Base-by-base conservation (phyloP, 495 filamentous ascomycete species). In the Trichoderma reesei region DNA sequence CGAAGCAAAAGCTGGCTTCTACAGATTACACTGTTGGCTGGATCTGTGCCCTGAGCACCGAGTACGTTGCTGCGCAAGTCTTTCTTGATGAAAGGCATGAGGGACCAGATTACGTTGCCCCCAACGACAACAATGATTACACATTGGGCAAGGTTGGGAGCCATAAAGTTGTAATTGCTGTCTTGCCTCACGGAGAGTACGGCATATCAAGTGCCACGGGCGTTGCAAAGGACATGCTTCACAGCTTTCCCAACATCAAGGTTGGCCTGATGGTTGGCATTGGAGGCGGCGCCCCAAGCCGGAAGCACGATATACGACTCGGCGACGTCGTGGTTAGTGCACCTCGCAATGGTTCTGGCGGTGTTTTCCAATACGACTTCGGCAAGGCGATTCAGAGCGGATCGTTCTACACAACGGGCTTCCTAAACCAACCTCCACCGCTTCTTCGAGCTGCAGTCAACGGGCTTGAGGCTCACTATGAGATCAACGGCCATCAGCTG, bases 181-280 rank as follows among this genome's bases (percentile, higher is more conserved):
- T 66, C 61, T 70, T 80, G 31, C 73, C 77, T 16, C 56, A 68
- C 8, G 76, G 75, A 9, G 59, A 72, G 16, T 73, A 77, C 62
- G 80, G 82, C 13, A 79, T 63, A n/a, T 66, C 64, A 4, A 67
- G 68, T 1, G 73, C 73, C 10, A 71, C 75, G 3, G 65, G 14
- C 8, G 72, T 76, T 5, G 75, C 67, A 6, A 71, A 31, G 20
- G 63, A 78, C 56, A 67, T 80, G 78, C 41, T 70, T 7, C 64
- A 67, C 6, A 79, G 61, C 34, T 84, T 83, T 66, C 68, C 73
- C 13, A 70, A 72, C 13, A 65, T 83, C 33, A 64, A 72, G 31
- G 65, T 79, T 61, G 65, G 72, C 38, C 68, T 83, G 31, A 78
- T 83, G 69, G 79, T 84, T 10, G 79, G 79, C 18, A 79, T 81